Base-by-base conservation (phyloP, 2,329 filamentous ascomycete genomes). In the Boeremia lycopersici region DNA sequence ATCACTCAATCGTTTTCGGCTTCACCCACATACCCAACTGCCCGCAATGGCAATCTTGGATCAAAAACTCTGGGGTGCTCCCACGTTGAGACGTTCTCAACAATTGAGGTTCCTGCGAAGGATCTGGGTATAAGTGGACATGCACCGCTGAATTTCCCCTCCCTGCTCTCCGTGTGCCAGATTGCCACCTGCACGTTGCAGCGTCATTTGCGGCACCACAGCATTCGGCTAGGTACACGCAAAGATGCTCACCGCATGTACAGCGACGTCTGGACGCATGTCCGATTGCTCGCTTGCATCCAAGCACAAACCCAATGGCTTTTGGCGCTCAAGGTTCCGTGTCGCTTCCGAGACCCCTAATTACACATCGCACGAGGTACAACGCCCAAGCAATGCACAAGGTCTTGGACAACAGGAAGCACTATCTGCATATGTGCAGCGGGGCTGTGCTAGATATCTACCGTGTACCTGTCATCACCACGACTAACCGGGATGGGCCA, bases 371-470 rank as follows among this genome's bases (percentile, higher is more conserved):
- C 45, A 53, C 38, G 43, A 56, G 35, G 51, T 50, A 56, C 60
- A 56, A 53, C 43, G 36, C 38, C 52, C 34, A 57, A 49, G 42
- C 36, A 40, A 36, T 38, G 47, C 48, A 62, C 52, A 44, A 43
- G 43, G 44, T 56, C 47, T 57, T 64, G 53, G 57, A 57, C 28
- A 46, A 41, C 42, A 62, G 46, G 48, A 62, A 60, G 61, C 44
- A 53, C 43, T 42, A 26, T 48, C 31, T 46, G 23, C 33, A 41
- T 50, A 38, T 41, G 34, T 49, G 39, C 45, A 54, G 45, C 30
- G 25, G 25, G 4, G 28, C 29, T 28, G 28, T 40, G 29, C 25
- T 19, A 7, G 35, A 35, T 28, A 26, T 30, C 30, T 41, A 41
- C 40, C 50, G 45, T 39, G 40, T 35, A 53, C 48, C 52, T 42